Percentiles rank a stretch among this genome's conserved stretches.
Evolutionary conservation across 352 stramenopile species (phyloP).

Genomic region (Pythium rishiriense): DNA sequence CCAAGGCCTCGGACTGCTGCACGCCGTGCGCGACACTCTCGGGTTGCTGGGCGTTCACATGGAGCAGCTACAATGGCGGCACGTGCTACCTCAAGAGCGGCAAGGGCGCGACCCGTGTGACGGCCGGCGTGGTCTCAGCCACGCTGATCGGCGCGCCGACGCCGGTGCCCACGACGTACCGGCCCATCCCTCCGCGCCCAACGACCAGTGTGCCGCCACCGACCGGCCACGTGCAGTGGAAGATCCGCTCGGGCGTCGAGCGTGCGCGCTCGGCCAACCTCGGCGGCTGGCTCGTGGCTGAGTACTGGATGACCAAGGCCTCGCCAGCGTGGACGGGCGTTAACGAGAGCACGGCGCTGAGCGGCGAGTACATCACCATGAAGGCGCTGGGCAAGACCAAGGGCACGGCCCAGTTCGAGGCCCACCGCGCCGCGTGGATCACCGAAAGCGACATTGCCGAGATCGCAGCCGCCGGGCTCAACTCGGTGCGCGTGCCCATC

Average conservation of each 20-base stretch:
- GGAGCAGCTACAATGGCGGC: conserved; percentile 16
- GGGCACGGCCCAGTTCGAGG: conserved; percentile 35
- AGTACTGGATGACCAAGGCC: conserved; percentile 56
- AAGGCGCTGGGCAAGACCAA: conserved; percentile 15
- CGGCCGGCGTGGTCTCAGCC: conserved; percentile 26
- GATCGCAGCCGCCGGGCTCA: conserved; percentile 37
- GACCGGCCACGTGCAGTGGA: conserved; percentile 34
- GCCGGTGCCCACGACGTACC: too few relatives aligned
- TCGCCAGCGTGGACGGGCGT: conserved; percentile 65
- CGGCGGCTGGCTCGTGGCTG: conserved; percentile 30
- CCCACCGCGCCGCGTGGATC: conserved; percentile 57
- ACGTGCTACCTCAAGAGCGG: conserved; percentile 32
- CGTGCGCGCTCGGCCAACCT: conserved; percentile 30
- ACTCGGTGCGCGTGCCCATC: conserved; percentile 36
- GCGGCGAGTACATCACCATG: conserved; percentile 20
- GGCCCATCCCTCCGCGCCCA: not conserved
- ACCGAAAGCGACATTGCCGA: conserved; percentile 44
- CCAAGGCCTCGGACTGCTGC: not conserved
- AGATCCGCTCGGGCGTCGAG: conserved; percentile 28
- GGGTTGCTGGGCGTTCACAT: conserved; percentile 18
- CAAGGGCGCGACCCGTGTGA: not conserved
- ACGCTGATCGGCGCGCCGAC: not conserved
- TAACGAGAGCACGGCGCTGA: not conserved
- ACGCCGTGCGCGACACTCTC: not conserved
- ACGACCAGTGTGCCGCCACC: not conserved